These are phyloP conservation scores for Aspergillus texensis DNA, from an alignment of 2,329 filamentous ascomycete species.

Conservation along the genomic window DNA sequence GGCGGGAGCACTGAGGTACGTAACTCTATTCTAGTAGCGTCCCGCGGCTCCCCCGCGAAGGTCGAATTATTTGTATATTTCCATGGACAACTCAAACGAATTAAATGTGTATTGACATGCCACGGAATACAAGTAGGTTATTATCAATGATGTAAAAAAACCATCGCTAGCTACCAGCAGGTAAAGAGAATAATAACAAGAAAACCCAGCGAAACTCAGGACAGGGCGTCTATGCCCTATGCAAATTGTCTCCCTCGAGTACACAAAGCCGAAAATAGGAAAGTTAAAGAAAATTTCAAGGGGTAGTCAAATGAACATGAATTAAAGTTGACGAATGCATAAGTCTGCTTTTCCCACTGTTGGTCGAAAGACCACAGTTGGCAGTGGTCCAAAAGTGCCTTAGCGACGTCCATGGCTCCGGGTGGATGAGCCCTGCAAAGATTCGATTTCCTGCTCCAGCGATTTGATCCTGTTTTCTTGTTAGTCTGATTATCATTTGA, in stretches of 20 bases:
- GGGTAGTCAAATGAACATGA: constrained; percentile 39
- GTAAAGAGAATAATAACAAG: constrained; percentile 37
- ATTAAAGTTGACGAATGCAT: constrained; percentile 34
- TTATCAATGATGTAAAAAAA: constrained; percentile 45
- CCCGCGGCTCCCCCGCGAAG: background rate
- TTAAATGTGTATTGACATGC: constrained; percentile 45
- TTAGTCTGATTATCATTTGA: constrained; percentile 28
- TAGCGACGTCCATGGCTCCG: constrained; percentile 93
- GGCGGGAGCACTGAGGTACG: background rate
- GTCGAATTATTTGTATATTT: background rate
- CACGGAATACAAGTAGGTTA: constrained; percentile 45
- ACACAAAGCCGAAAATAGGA: constrained; percentile 29
- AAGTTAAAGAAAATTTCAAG: constrained; percentile 25
- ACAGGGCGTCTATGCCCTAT: constrained; percentile 21
- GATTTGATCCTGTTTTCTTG: constrained; percentile 49
- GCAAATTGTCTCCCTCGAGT: constrained; percentile 33
- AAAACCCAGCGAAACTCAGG: constrained; percentile 34
- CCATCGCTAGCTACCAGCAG: constrained; percentile 47
- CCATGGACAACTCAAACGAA: constrained; percentile 19
- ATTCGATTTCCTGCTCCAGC: constrained; percentile 83
- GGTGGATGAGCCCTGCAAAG: constrained; percentile 85
- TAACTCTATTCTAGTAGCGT: background rate
- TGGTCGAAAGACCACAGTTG: constrained; percentile 27
- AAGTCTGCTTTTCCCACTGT: constrained; percentile 29
- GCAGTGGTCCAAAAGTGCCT: constrained; percentile 25